Evolutionary conservation across 148 eudicot genomes (phyloP).

Genomic region (Camellia granthamiana): DNA sequence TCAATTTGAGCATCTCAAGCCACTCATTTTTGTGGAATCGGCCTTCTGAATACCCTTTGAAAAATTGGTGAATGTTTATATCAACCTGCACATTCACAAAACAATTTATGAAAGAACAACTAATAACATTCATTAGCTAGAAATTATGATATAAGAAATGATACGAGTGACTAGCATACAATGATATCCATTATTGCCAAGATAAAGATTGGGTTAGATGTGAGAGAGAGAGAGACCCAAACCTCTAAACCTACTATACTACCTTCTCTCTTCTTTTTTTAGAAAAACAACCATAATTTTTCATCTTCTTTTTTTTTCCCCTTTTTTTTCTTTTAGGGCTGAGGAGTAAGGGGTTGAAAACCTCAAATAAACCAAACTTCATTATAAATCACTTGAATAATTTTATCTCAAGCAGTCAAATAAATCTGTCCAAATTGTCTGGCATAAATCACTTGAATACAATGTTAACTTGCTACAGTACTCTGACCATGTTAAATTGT

Average conservation of each 20-base stretch:
- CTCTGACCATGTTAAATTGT: background rate
- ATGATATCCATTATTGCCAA: too few relatives aligned
- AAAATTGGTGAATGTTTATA: constrained; percentile 51
- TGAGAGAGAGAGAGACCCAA: background rate
- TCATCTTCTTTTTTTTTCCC: background rate
- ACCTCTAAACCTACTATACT: background rate
- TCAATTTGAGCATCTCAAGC: constrained; percentile 63
- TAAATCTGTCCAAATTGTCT: background rate
- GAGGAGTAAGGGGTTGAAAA: background rate
- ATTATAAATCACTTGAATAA: background rate
- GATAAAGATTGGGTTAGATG: background rate
- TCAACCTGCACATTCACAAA: constrained; percentile 36
- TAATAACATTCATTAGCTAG: background rate
- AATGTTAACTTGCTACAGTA: background rate
- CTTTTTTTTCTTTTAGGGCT: background rate
- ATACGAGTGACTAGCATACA: constrained; percentile 1
- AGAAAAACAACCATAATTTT: background rate
- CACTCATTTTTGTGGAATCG: constrained; percentile 22
- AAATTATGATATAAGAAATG: background rate
- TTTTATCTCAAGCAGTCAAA: background rate
- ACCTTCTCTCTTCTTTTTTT: background rate
- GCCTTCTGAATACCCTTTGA: constrained; percentile 44
- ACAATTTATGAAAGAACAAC: background rate
- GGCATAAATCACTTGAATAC: background rate
- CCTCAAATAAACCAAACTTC: background rate